Base-by-base conservation (phyloP, 2,329 filamentous ascomycete genomes). In the Ampelomyces quisqualis region DNA sequence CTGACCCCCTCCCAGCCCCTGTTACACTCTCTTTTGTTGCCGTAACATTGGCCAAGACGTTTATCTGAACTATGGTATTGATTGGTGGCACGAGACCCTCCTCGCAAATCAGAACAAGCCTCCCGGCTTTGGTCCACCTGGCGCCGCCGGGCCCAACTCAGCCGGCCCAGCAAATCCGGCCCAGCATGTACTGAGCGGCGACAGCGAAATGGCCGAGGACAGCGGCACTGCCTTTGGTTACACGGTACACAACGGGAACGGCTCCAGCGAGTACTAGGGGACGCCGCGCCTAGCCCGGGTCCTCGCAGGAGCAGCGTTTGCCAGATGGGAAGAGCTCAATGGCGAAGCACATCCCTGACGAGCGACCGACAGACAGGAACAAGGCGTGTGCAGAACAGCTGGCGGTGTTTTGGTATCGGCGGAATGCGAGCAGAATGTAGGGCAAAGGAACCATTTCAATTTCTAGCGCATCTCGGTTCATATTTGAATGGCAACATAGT, bases 11-110 rank as follows among this genome's bases (percentile, higher is more conserved):
- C 49, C 36, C 52, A 49, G 40, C 45, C 53, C 44, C 53, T 51
- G 51, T 41, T 53, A 44, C 32, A 28, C 31, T 67, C 57, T 64
- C 64, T 43, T 68, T 65, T 67, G 58, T 67, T 58, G 58, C 60
- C 57, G 66, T 45, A 48, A 54, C 45, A 54, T 57, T 65, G 59
- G 60, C 67, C 60, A 66, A 70, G 67, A 69, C 62, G 57, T 58
- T 59, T 68, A 67, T 74, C 67, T 75, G 70, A 73, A 70, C 70
- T 71, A 69, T 68, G 65, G 62, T 74, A 71, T 71, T 75, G 65
- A 76, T 71, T 74, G 69, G 67, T 68, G 71, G 66, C 62, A 77
- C 75, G 73, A 91, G 84, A 89, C 86, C 53, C 85, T 93, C 73
- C 86, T 88, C 56, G 85, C 86, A 70, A 81, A 79, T 65, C 79